These are phyloP conservation scores for Macrophomina phaseolina DNA, from an alignment of 2,329 filamentous ascomycete genomes.

Conservation along the genomic window DNA sequence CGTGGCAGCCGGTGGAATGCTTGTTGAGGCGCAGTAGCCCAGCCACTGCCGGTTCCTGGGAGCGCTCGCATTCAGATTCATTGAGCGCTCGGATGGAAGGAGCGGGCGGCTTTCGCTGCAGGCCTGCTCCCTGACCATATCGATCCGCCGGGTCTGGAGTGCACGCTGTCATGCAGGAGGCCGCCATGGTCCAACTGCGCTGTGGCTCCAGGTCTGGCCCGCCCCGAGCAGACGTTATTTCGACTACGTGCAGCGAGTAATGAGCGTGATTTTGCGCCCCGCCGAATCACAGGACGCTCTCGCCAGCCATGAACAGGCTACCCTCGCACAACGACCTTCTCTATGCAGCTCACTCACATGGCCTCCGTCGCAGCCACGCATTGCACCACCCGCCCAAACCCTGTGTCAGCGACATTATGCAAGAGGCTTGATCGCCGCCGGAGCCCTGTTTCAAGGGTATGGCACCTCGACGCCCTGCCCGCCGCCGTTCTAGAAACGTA, in stretches of 20 bases:
- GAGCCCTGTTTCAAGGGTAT: conserved; percentile 23
- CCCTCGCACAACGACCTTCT: conserved; percentile 28
- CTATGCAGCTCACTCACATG: conserved; percentile 27
- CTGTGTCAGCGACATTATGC: conserved; percentile 20
- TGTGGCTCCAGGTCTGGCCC: conserved; percentile 28
- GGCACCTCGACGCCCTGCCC: conserved; percentile 10
- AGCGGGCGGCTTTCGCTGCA: conserved; percentile 17
- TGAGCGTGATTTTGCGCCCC: conserved; percentile 20
- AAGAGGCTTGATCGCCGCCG: conserved; percentile 25
- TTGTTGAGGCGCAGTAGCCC: background rate
- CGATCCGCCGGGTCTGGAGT: conserved; percentile 26
- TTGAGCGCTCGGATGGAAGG: conserved; percentile 24
- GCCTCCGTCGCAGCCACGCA: conserved; percentile 26
- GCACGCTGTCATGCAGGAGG: conserved; percentile 20
- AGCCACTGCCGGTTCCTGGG: background rate
- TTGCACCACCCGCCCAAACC: conserved; percentile 12
- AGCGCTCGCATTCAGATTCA: conserved; percentile 10
- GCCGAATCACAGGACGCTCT: conserved; percentile 20
- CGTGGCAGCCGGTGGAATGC: conserved; percentile 5
- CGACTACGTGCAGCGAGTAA: conserved; percentile 26
- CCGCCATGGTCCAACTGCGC: conserved; percentile 6
- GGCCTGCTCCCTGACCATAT: conserved; percentile 20
- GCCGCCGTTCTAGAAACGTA: conserved; percentile 23
- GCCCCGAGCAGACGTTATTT: conserved; percentile 29
- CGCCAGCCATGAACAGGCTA: conserved; percentile 13